Base-by-base conservation (phyloP, 106 monocot genomes). In the Iris macrosiphon region DNA sequence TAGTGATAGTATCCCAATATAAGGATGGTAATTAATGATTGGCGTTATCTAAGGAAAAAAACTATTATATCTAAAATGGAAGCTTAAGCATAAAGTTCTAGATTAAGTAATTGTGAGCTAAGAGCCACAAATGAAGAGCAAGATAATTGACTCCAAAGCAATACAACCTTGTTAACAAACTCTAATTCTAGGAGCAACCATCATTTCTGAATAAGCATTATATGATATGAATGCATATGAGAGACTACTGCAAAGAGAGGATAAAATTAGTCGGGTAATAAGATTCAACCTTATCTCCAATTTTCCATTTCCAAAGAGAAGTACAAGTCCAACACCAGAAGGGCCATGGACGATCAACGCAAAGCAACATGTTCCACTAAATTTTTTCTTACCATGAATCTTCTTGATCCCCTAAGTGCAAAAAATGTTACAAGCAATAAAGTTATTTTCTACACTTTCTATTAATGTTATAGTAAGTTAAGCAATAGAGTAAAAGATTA, bases 371-470 rank as follows among this genome's bases (percentile, higher is more conserved):
- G 19, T 75, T 21, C 87, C 59, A 49, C 47, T 68, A 28, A 82
- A 37, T 37, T 68, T 78, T 72, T 88, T 88, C 82, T 88, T 88
- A 42, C 25, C 26, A 57, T 69, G 59, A 24, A 69, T 42, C 33
- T 79, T 88, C 75, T 88, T 88, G 37, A 68, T 82, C 0, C 87
- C 87, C 87, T 88, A 65, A 61, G 23, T 34, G 38, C n/a, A 59
- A 17, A 54, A 34, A 49, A 57, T 23, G 6, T 26, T 25, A 28
- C 6, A 9, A 15, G 12, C 28, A 73, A 28, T 1, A 3, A 16
- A 27, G 4, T 9, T 27, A 53, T 23, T 2, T 46, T 45, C 37
- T 45, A 8, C 14, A 27, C 1, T 42, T 42, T 14, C 51, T 40
- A 24, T 39, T 8, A 31, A 10, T 23, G 13, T 57, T 13, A 35